Conservation (phyloP, 768 basidiomycete species). For the Boletellus emodensis region DNA sequence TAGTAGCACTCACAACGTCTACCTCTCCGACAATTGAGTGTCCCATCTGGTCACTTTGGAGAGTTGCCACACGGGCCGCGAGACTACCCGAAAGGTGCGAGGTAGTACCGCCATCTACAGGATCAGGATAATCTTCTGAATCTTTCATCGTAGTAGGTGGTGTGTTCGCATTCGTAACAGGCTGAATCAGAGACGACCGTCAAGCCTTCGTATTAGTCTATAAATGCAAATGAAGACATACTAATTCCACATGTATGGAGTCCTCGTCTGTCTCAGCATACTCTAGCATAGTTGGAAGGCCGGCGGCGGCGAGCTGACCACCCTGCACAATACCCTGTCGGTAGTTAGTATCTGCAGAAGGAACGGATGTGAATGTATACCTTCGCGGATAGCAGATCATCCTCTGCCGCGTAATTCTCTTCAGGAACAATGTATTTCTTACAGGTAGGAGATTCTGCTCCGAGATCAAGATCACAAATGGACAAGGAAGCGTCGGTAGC, state of each 20-base stretch:
- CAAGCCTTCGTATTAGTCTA: neutral
- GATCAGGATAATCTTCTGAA: neutral
- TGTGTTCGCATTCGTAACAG: neutral
- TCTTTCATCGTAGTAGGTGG: neutral
- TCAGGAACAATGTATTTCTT: neutral
- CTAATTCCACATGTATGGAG: neutral
- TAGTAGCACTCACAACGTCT: conserved; percentile 8
- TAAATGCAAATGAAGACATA: conserved; percentile 3
- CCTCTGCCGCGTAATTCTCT: neutral
- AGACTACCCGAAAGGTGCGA: neutral
- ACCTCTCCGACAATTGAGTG: neutral
- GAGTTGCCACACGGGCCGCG: neutral
- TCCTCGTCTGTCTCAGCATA: neutral
- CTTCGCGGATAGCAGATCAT: neutral
- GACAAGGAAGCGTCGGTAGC: neutral
- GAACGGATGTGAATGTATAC: conserved; percentile 1
- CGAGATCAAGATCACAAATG: neutral
- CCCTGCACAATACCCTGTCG: conserved; percentile 1
- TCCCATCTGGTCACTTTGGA: neutral
- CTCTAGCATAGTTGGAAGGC: neutral
- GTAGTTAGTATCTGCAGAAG: neutral
- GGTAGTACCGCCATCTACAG: too few species aligned
- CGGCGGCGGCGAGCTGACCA: neutral
- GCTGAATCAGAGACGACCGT: conserved; percentile 5
- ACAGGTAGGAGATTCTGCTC: neutral